Percentiles rank a stretch among this genome's conserved stretches.
phyloP scores from a whole-genome alignment of 2,329 filamentous ascomycete species.

The Nigrospora oryzae region DNA sequence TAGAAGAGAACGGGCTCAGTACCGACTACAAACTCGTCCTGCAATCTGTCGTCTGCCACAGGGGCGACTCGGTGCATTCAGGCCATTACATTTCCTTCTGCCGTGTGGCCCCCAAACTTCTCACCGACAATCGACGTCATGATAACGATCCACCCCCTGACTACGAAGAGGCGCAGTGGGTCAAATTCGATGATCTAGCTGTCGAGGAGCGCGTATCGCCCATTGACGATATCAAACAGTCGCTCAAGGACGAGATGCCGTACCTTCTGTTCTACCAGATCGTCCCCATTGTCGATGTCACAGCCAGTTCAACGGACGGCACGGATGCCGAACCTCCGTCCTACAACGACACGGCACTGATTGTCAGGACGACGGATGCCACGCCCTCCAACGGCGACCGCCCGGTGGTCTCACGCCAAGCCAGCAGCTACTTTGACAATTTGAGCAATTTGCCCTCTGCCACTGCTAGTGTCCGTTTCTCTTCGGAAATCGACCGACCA shows the following conservation, averaged over 20 bases:
- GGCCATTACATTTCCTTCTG: constrained; percentile 89
- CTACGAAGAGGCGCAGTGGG: constrained; percentile 71
- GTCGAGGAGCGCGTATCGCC: constrained; percentile 60
- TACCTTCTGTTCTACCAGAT: constrained; percentile 96
- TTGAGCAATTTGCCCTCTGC: constrained; percentile 20
- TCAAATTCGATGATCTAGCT: constrained; percentile 82
- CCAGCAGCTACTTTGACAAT: constrained; percentile 38
- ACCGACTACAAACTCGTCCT: constrained; percentile 91
- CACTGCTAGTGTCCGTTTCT: constrained; percentile 45
- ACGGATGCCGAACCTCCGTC: constrained; percentile 47
- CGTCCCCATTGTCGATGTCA: constrained; percentile 70
- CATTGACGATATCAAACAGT: constrained; percentile 69
- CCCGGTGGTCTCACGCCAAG: constrained; percentile 22
- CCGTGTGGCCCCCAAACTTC: constrained; percentile 57
- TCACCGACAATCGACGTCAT: constrained; percentile 51
- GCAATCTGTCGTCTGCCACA: constrained; percentile 87
- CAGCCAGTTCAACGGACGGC: constrained; percentile 35
- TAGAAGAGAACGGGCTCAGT: constrained; percentile 58
- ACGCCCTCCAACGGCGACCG: constrained; percentile 17
- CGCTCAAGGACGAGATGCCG: constrained; percentile 78
- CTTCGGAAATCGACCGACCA: constrained; percentile 42
- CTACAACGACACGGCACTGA: constrained; percentile 44
- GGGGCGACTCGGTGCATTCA: constrained; percentile 74
- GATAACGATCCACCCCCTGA: constrained; percentile 51
- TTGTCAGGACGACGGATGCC: constrained; percentile 25